Evolutionary conservation across 2,329 filamentous ascomycete genomes (phyloP).

Genomic region (Corynespora cassiicola): DNA sequence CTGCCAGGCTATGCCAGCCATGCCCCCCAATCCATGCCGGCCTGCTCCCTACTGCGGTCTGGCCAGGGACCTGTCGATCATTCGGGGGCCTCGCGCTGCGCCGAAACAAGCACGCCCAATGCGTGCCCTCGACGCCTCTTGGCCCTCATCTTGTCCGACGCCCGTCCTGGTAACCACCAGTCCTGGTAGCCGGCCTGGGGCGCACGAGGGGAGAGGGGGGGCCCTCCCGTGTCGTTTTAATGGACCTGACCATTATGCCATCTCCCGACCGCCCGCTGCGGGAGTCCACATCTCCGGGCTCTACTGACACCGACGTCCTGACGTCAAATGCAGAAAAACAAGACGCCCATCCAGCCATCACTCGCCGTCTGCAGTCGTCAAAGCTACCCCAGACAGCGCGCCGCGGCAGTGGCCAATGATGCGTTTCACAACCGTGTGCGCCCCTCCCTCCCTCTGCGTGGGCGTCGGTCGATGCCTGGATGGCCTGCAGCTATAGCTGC

Average conservation of each 20-base stretch:
- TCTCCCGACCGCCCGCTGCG: conserved; percentile 13
- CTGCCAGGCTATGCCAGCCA: no score
- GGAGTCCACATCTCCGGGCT: neutral
- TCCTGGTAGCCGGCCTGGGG: no score
- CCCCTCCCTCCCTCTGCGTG: no score
- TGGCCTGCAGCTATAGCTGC: neutral
- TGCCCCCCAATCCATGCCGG: no score
- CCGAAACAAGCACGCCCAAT: conserved; percentile 21
- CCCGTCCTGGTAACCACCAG: no score
- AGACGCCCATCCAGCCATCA: no score
- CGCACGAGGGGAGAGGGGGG: conserved; percentile 5
- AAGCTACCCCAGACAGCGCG: neutral
- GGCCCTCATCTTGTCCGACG: conserved; percentile 15
- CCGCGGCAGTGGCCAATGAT: conserved; percentile 11
- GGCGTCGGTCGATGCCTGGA: no score
- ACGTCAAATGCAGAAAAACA: conserved; percentile 1
- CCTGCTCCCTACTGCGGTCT: neutral
- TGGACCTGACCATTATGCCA: conserved; percentile 19
- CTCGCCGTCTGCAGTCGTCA: no score
- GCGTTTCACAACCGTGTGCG: conserved; percentile 20
- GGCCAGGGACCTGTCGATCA: conserved; percentile 20
- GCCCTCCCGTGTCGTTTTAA: conserved; percentile 6
- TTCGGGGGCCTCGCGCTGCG: conserved; percentile 10
- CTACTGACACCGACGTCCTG: neutral
- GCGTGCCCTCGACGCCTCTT: conserved; percentile 9